These are phyloP conservation scores for Bacterosira constricta DNA, from an alignment of 108 stramenopile genomes.

Conservation along the genomic window DNA sequence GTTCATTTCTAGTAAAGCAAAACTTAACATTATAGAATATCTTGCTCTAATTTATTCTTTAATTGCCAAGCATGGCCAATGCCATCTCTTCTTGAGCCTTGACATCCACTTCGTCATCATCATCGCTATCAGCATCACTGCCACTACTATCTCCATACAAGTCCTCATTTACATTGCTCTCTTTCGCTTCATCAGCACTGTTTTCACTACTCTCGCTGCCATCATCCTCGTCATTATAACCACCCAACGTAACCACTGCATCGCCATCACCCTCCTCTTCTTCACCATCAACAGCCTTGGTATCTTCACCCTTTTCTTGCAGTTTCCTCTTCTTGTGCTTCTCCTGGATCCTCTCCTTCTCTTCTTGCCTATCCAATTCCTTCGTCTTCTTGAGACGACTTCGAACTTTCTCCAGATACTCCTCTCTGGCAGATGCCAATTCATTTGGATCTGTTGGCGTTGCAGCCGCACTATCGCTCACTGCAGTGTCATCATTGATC, in stretches of 20 bases:
- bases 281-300: slow-evolving; percentile 24
- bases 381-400: slow-evolving; percentile 65
- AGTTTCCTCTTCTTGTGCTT: slow-evolving; percentile 77
- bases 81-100: slow-evolving; percentile 76
- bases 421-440: slow-evolving; percentile 59
- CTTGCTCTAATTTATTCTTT: too few species aligned
- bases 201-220: slow-evolving; percentile 23
- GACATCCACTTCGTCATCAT: slow-evolving; percentile 54
- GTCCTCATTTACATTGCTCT: slow-evolving; percentile 8
- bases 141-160: slow-evolving; percentile 14
- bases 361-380: slow-evolving; percentile 75
- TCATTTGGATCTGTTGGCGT: slow-evolving; percentile 16
- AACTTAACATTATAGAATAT: too few species aligned
- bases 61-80: slow-evolving; percentile 68
- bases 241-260: slow-evolving; percentile 34
- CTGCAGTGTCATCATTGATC: slow-evolving; percentile 43
- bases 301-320: slow-evolving; percentile 60
- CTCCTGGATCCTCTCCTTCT: slow-evolving; percentile 77
- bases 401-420: slow-evolving; percentile 70
- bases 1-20: too few species aligned
- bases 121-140: slow-evolving; percentile 29
- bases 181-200: slow-evolving; percentile 10
- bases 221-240: neutral
- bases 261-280: slow-evolving; percentile 20
- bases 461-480: slow-evolving; percentile 19